A percentile compares a stretch with the other conserved stretches of the same genome.
phyloP scores from a whole-genome alignment of 768 basidiomycete genomes.

The Tubosaeta brunneosetosa region DNA sequence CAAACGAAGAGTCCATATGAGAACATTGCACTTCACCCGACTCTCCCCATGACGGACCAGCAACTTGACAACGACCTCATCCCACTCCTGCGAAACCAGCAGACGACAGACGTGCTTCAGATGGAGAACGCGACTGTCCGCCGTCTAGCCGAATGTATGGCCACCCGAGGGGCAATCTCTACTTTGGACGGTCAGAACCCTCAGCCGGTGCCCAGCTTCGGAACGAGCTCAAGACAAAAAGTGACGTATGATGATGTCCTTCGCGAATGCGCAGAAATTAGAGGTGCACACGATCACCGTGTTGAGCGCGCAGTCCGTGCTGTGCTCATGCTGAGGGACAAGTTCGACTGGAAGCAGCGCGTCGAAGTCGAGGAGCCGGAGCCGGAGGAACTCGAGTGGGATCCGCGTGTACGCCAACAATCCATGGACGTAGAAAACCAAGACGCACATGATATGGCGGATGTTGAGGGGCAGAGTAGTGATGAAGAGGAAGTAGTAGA shows the following conservation, averaged over 20 bases:
- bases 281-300: slow-evolving; percentile 66
- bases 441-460: slow-evolving; percentile 17
- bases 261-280: slow-evolving; percentile 60
- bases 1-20: slow-evolving; percentile 43
- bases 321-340: slow-evolving; percentile 71
- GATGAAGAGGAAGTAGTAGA: slow-evolving; percentile 38
- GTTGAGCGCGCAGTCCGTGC: slow-evolving; percentile 78
- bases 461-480: slow-evolving; percentile 32
- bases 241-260: slow-evolving; percentile 55
- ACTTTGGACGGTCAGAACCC: slow-evolving; percentile 39
- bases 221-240: slow-evolving; percentile 18
- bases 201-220: slow-evolving; percentile 15
- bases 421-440: slow-evolving; percentile 5
- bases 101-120: slow-evolving; percentile 70
- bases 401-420: slow-evolving; percentile 41
- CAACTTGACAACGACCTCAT: slow-evolving; percentile 72
- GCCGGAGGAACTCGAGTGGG: slow-evolving; percentile 73
- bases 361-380: slow-evolving; percentile 76
- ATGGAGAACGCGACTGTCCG: slow-evolving; percentile 71
- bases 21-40: slow-evolving; percentile 65
- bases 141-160: slow-evolving; percentile 63
- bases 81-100: slow-evolving; percentile 72
- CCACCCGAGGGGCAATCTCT: slow-evolving; percentile 44
- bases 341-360: slow-evolving; percentile 79
- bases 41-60: slow-evolving; percentile 49